Percentiles rank a stretch among this genome's conserved stretches.
Evolutionary conservation across 768 basidiomycete species (phyloP).

Genomic region (Mycena amicta): DNA sequence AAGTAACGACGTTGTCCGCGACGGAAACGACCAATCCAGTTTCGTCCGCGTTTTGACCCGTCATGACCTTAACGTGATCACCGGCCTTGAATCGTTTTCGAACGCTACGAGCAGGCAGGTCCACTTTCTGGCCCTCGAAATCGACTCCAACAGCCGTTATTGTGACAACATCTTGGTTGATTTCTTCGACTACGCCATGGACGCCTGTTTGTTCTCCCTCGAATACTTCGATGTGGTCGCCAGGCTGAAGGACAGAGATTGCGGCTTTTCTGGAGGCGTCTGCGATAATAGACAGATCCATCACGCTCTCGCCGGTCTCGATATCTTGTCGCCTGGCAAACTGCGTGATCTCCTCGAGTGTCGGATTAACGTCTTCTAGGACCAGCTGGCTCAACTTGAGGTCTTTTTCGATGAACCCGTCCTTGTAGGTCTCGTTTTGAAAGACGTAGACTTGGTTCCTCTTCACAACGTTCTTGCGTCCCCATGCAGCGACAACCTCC

Average conservation of each 20-base stretch:
- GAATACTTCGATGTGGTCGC: constrained; percentile 96
- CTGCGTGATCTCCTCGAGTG: constrained; percentile 92
- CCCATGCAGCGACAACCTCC: constrained; percentile 86
- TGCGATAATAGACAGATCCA: constrained; percentile 89
- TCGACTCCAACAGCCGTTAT: constrained; percentile 81
- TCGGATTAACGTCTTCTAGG: constrained; percentile 90
- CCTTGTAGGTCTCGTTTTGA: constrained; percentile 89
- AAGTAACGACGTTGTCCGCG: constrained; percentile 88
- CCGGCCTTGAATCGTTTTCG: constrained; percentile 95
- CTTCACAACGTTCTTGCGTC: constrained; percentile 73
- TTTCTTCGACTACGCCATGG: constrained; percentile 89
- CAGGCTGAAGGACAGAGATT: constrained; percentile 93
- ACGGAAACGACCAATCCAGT: constrained; percentile 95
- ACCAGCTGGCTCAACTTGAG: constrained; percentile 79
- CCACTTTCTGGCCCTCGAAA: constrained; percentile 83
- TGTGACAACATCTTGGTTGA: constrained; percentile 83
- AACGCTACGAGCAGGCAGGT: constrained; percentile 85
- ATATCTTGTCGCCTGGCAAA: constrained; percentile 81
- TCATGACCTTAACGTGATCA: constrained; percentile 98
- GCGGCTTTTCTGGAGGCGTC: constrained; percentile 91
- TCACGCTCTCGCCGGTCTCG: constrained; percentile 62
- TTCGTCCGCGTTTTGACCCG: constrained; percentile 91
- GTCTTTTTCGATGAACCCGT: constrained; percentile 97
- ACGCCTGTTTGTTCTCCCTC: constrained; percentile 96
- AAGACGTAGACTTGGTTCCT: constrained; percentile 81